A percentile compares a stretch with the other conserved stretches of the same genome.
phyloP scores from a whole-genome alignment of 2,329 filamentous ascomycete species.

The Zalaria obscura region DNA sequence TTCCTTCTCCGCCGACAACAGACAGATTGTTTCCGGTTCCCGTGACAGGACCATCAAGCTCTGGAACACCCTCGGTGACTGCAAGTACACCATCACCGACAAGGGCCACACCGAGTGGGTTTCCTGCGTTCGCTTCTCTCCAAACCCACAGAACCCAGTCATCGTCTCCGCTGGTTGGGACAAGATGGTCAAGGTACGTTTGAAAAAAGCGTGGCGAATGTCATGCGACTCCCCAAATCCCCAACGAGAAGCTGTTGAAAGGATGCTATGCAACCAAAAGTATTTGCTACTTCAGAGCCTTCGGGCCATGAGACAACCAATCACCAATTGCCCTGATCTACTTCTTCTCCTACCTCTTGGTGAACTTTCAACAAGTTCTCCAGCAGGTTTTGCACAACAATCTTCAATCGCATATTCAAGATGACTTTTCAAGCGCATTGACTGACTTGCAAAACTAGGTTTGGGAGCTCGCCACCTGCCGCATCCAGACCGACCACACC shows the following conservation, averaged over 20 bases:
- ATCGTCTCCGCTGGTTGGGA: constrained; percentile 98
- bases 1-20: constrained; percentile 99
- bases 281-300: constrained; percentile 99
- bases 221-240: not conserved
- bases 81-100: constrained; percentile 99
- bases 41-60: constrained; percentile 99
- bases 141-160: constrained; percentile 99
- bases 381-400: not conserved
- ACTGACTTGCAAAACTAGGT: constrained; percentile 44
- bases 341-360: not conserved
- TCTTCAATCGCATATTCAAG: constrained; percentile 3
- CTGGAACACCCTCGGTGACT: constrained; percentile 99
- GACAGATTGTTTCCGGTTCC: constrained; percentile 97
- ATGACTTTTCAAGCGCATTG: not conserved
- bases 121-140: constrained; percentile 98
- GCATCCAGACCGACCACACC: constrained; percentile 99
- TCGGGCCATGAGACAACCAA: constrained; percentile 92
- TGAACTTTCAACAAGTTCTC: not conserved
- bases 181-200: constrained; percentile 98
- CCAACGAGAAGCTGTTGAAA: constrained; percentile 36
- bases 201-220: constrained; percentile 1
- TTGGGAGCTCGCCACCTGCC: constrained; percentile 98
- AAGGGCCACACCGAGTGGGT: constrained; percentile 99
- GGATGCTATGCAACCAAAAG: constrained; percentile 88
- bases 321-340: constrained; percentile 74